A percentile compares a stretch with the other conserved stretches of the same genome.
These are phyloP conservation scores for Phytophthora cryptogea DNA, from an alignment of 352 stramenopile genomes.

Conservation along the genomic window DNA sequence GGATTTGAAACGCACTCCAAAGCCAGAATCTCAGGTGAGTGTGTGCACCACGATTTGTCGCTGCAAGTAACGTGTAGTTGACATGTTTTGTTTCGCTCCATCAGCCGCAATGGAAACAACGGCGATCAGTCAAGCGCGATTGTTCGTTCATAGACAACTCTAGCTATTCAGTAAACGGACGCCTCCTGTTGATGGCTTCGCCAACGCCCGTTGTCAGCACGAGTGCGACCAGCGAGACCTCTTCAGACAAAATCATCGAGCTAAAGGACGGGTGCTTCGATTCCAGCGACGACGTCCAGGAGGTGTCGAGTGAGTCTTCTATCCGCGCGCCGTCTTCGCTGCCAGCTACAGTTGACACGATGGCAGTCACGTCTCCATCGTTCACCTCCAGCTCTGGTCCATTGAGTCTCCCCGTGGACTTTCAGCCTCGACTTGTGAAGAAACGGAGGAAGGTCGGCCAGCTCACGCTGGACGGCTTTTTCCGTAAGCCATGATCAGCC, in stretches of 20 bases:
- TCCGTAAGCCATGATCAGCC: constrained; percentile 15
- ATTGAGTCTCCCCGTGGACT: constrained; percentile 12
- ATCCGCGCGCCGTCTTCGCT: constrained; percentile 6
- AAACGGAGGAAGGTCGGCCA: constrained; percentile 59
- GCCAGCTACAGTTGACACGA: constrained; percentile 14
- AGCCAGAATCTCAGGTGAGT: constrained; percentile 19
- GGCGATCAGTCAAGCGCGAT: constrained; percentile 64
- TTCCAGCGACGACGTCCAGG: constrained; percentile 38
- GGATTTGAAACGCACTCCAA: constrained; percentile 1
- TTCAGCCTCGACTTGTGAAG: constrained; percentile 42
- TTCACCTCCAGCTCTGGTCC: constrained; percentile 2
- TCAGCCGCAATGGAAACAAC: constrained; percentile 46
- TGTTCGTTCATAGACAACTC: constrained; percentile 56
- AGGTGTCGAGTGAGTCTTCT: constrained; percentile 18
- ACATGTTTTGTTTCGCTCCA: background rate
- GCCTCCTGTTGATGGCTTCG: constrained; percentile 29
- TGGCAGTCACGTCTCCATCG: constrained; percentile 15
- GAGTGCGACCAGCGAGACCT: constrained; percentile 16
- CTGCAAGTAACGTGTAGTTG: background rate
- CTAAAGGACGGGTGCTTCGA: constrained; percentile 46
- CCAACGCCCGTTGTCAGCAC: constrained; percentile 2
- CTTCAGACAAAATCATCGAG: constrained; percentile 39
- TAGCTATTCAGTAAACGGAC: constrained; percentile 22
- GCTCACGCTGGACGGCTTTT: constrained; percentile 57
- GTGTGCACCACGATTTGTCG: background rate